Percentiles rank a stretch among this genome's conserved stretches.
Conservation (phyloP, 768 basidiomycete species). For the Steccherinum ochraceum region DNA sequence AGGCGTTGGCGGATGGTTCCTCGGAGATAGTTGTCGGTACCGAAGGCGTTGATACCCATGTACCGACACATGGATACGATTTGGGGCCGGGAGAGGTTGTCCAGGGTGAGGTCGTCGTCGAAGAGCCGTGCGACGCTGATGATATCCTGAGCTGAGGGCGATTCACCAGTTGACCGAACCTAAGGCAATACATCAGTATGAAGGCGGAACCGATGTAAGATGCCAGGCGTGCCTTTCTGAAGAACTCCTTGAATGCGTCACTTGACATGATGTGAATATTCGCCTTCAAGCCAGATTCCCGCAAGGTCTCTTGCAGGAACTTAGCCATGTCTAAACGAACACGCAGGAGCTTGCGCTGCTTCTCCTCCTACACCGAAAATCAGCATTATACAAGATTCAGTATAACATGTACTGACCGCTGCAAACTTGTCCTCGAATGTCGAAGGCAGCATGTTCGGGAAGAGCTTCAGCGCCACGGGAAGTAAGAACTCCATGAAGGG, state of each 20-base stretch:
- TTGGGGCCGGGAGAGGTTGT: conserved; percentile 98
- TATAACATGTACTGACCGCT: conserved; percentile 48
- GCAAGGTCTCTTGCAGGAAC: conserved; percentile 95
- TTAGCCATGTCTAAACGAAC: conserved; percentile 98
- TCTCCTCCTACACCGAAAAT: conserved; percentile 68
- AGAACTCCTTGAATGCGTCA: conserved; percentile 98
- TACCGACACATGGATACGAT: conserved; percentile 96
- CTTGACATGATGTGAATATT: conserved; percentile 90
- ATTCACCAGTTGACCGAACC: conserved; percentile 94
- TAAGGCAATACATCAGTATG: conserved; percentile 26
- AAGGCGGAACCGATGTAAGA: neutral
- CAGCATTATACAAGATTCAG: neutral
- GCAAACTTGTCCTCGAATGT: conserved; percentile 98
- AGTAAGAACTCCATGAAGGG: conserved; percentile 98
- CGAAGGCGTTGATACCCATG: conserved; percentile 98
- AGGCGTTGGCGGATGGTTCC: conserved; percentile 84
- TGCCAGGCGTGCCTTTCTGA: conserved; percentile 74
- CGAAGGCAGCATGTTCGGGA: conserved; percentile 98
- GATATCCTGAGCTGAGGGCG: conserved; percentile 81
- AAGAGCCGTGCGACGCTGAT: conserved; percentile 95
- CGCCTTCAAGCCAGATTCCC: conserved; percentile 89
- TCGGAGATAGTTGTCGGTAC: conserved; percentile 96
- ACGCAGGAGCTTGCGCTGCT: conserved; percentile 90
- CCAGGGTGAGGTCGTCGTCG: conserved; percentile 95
- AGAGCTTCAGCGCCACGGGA: conserved; percentile 92